Base-by-base conservation (phyloP, 2,329 filamentous ascomycete species). In the Truncatella angustata region DNA sequence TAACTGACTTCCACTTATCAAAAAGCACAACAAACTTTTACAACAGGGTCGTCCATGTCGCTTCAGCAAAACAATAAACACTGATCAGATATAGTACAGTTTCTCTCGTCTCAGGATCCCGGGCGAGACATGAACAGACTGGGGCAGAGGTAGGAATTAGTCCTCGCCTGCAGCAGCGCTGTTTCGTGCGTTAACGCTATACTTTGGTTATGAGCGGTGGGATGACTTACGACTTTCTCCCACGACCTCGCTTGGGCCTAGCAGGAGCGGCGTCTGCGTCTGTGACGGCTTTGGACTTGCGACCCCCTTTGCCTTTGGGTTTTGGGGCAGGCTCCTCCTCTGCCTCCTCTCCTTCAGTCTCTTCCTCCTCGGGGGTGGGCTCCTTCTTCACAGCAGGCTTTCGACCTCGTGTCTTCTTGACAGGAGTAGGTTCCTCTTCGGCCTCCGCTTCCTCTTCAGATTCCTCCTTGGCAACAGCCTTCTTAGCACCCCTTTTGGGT, bases 401-500 rank as follows among this genome's bases (percentile, higher is more conserved):
- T 28, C 47, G 16, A 23, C 47, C 47, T 16, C 47, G 47, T 34
- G 50, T 21, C 54, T 72, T 70, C 21, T 68, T 58, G 49, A 66
- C 61, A 11, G 66, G 65, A 52, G 71, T 57, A 58, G 68, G 62
- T 16, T 64, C 64, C 35, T 62, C 58, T 53, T 72, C 57, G 21
- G 40, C 21, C 58, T 68, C 62, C 58, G 68, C 61, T 20, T 64
- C 64, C 35, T 62, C 58, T 52, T 72, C 57, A 23, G 56, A 56
- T 16, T 54, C 24, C 58, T 67, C 53, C 11, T 53, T 53, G 24
- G 55, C 30, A 16, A 53, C 55, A n/a, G 57, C 62, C 21, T 65
- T 65, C 26, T 60, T 57, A 6, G 56, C 51, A 12, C 51, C 55
- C 48, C 63, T 65, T 57, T 70, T 71, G 40, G 49, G 42, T 43